Evolutionary conservation across 2,329 filamentous ascomycete species (phyloP).

Genomic region (Microcyclospora pomicola): DNA sequence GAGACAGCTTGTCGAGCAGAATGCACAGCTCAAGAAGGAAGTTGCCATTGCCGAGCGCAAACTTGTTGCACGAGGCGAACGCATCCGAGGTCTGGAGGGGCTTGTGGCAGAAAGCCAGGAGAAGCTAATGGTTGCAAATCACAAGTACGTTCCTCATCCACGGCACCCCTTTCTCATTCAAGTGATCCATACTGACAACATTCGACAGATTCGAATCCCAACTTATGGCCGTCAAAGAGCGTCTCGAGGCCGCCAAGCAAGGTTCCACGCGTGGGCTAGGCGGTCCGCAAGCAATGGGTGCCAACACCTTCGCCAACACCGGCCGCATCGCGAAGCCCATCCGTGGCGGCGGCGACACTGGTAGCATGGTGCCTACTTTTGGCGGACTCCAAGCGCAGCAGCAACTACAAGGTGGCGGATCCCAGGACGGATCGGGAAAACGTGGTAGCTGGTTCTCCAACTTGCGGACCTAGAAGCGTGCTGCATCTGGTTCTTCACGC

Average conservation of each 20-base stretch:
- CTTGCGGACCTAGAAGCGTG: slow-evolving; percentile 11
- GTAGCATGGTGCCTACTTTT: slow-evolving; percentile 27
- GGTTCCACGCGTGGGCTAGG: slow-evolving; percentile 72
- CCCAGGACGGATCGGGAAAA: slow-evolving; percentile 7
- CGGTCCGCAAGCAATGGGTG: slow-evolving; percentile 41
- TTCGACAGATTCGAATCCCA: slow-evolving; percentile 78
- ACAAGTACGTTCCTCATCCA: slow-evolving; percentile 56
- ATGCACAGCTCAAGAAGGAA: slow-evolving; percentile 94
- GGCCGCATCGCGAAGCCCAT: slow-evolving; percentile 52
- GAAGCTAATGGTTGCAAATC: slow-evolving; percentile 92
- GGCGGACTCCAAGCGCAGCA: slow-evolving; percentile 25
- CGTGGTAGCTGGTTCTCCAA: slow-evolving; percentile 19
- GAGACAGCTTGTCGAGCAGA: slow-evolving; percentile 94
- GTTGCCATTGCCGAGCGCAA: slow-evolving; percentile 97
- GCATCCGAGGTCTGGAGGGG: slow-evolving; percentile 84
- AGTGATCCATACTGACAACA: slow-evolving; percentile 6
- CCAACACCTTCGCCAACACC: slow-evolving; percentile 46
- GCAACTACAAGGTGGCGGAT: slow-evolving; percentile 4
- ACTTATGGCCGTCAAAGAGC: slow-evolving; percentile 92
- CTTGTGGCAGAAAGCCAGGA: slow-evolving; percentile 94
- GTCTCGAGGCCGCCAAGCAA: slow-evolving; percentile 85
- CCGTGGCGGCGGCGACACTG: slow-evolving; percentile 36
- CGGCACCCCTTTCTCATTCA: not conserved
- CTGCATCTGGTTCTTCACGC: no score
- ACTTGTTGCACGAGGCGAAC: slow-evolving; percentile 88